Percentiles rank a stretch among this genome's conserved stretches.
Conservation (phyloP, 2,329 filamentous ascomycete genomes). For the Phialophora expanda region DNA sequence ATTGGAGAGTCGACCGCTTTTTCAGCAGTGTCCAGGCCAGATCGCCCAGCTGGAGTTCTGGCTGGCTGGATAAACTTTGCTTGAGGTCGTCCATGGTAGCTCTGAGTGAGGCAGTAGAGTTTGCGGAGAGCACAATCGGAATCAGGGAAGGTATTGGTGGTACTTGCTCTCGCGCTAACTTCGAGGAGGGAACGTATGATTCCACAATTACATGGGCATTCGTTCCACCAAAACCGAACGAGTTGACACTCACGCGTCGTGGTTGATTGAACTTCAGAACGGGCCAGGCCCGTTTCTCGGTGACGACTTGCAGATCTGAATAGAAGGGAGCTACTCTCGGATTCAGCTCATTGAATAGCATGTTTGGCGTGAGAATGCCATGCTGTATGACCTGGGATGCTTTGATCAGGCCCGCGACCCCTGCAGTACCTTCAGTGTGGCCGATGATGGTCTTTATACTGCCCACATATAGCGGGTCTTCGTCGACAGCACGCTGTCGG, state of each 20-base stretch:
- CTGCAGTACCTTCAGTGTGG: conserved; percentile 44
- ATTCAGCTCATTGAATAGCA: conserved; percentile 42
- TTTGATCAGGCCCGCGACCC: conserved; percentile 44
- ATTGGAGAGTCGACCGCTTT: too few species aligned
- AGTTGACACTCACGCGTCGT: conserved; percentile 43
- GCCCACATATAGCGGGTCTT: conserved; percentile 42
- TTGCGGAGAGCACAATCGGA: background rate
- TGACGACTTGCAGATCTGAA: conserved; percentile 11
- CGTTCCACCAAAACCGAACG: conserved; percentile 46
- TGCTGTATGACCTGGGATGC: conserved; percentile 36
- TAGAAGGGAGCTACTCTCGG: conserved; percentile 37
- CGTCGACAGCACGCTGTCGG: conserved; percentile 7
- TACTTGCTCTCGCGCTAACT: background rate
- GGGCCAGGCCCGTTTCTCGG: conserved; percentile 16
- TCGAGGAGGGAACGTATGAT: conserved; percentile 26
- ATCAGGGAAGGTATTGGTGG: conserved; percentile 1
- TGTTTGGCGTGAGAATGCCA: conserved; percentile 42
- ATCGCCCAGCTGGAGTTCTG: too few species aligned
- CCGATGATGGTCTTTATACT: conserved; percentile 41
- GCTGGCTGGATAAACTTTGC: too few species aligned
- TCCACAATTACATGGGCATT: conserved; percentile 45
- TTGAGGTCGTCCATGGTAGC: too few species aligned
- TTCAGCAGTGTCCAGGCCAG: too few species aligned
- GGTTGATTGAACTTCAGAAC: conserved; percentile 17
- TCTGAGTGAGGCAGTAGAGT: background rate